Conservation (phyloP, 2,329 filamentous ascomycete genomes). For the Harringtonia lauricola region DNA sequence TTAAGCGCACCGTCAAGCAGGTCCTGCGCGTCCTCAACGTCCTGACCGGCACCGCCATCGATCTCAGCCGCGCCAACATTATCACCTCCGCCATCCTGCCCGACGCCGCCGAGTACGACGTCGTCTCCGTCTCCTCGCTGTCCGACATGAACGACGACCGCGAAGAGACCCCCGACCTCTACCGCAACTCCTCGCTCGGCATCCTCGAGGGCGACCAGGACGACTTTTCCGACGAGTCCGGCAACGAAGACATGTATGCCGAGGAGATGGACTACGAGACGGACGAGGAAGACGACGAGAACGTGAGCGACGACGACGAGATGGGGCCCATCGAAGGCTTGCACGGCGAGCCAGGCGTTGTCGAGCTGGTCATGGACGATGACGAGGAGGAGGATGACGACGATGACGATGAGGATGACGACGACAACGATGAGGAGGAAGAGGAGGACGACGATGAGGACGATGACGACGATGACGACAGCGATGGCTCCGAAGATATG, state of each 20-base stretch:
- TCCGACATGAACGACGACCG: conserved; percentile 79
- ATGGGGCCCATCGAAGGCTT: conserved; percentile 79
- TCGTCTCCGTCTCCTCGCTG: conserved; percentile 76
- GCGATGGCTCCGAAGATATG: conserved; percentile 37
- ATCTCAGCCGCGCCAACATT: conserved; percentile 72
- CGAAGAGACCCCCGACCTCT: conserved; percentile 93
- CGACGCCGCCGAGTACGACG: conserved; percentile 72
- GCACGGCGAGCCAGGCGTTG: conserved; percentile 48
- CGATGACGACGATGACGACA: conserved; percentile 26
- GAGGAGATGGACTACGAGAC: conserved; percentile 82
- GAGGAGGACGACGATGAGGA: conserved; percentile 31
- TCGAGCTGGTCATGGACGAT: conserved; percentile 71
- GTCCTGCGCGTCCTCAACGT: conserved; percentile 83
- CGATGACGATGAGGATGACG: conserved; percentile 44
- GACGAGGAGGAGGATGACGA: conserved; percentile 53
- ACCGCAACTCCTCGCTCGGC: conserved; percentile 88
- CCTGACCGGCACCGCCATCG: conserved; percentile 76
- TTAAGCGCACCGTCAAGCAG: conserved; percentile 92
- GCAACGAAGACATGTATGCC: conserved; percentile 87
- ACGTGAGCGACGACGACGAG: conserved; percentile 69
- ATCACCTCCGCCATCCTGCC: conserved; percentile 50
- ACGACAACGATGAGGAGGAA: conserved; percentile 24
- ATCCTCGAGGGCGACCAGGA: conserved; percentile 77
- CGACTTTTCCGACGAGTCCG: conserved; percentile 56
- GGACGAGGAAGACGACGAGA: conserved; percentile 66